Evolutionary conservation across 768 basidiomycete genomes (phyloP).

Genomic region (Lactarius sp.): DNA sequence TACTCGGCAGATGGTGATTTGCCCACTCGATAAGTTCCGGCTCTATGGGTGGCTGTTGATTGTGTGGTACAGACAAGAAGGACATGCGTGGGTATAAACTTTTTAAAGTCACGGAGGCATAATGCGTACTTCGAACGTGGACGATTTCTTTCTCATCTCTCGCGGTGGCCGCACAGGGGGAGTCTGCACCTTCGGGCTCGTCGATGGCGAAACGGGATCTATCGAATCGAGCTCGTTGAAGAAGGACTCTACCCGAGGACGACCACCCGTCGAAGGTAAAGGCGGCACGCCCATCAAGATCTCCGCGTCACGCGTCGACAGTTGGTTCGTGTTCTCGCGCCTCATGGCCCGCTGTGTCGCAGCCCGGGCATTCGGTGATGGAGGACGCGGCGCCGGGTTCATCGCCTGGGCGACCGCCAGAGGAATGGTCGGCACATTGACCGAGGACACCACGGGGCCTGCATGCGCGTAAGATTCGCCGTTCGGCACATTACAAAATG

Average conservation of each 20-base stretch:
- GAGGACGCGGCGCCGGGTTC: constrained; percentile 93
- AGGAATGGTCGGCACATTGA: constrained; percentile 95
- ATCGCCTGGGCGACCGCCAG: constrained; percentile 92
- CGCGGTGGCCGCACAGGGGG: constrained; percentile 65
- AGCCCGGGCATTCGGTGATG: constrained; percentile 81
- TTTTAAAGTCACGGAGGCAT: background rate
- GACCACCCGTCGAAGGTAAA: constrained; percentile 33
- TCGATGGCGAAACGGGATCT: constrained; percentile 9
- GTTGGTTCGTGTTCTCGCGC: constrained; percentile 77
- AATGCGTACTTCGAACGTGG: constrained; percentile 28
- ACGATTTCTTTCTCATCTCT: constrained; percentile 48
- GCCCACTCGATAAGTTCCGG: constrained; percentile 77
- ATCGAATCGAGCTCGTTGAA: constrained; percentile 34
- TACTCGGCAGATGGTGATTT: constrained; percentile 71
- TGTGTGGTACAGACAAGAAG: constrained; percentile 6
- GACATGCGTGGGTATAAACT: constrained; percentile 9
- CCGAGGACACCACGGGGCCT: constrained; percentile 95
- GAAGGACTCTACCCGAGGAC: constrained; percentile 50
- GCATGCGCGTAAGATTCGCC: constrained; percentile 7
- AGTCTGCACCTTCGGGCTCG: constrained; percentile 28
- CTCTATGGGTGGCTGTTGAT: constrained; percentile 36
- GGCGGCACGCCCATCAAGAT: constrained; percentile 62
- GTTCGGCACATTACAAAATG: background rate
- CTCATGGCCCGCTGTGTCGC: constrained; percentile 85
- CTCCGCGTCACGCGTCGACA: constrained; percentile 75